These are phyloP conservation scores for Samsoniella hepiali DNA, from an alignment of 2,329 filamentous ascomycete species.

Conservation along the genomic window DNA sequence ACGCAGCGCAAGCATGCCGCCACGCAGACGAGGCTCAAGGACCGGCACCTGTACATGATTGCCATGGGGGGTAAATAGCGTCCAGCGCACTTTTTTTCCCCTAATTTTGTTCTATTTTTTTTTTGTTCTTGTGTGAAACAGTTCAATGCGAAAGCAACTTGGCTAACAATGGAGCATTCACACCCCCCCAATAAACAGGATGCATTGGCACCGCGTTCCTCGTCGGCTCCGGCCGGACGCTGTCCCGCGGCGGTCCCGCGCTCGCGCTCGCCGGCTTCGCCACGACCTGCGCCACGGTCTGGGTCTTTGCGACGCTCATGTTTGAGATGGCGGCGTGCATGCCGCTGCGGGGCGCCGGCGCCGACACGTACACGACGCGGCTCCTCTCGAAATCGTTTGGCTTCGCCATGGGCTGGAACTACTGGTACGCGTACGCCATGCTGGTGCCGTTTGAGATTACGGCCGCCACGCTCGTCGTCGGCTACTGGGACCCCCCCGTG, in stretches of 20 bases:
- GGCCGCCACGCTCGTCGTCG: not conserved
- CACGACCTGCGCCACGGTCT: not conserved
- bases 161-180: not conserved
- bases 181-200: not conserved
- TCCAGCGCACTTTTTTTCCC: no score
- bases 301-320: conserved; percentile 1
- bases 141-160: not conserved
- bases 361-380: not conserved
- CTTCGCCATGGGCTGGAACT: conserved; percentile 12
- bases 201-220: conserved; percentile 11
- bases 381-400: not conserved
- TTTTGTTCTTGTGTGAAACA: no score
- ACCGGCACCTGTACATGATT: conserved; percentile 16
- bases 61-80: conserved; percentile 14
- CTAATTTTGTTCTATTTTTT: no score
- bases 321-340: conserved; percentile 3
- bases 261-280: conserved; percentile 7
- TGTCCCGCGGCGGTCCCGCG: conserved; percentile 10
- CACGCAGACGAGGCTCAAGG: not conserved
- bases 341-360: not conserved
- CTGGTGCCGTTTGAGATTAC: conserved; percentile 3
- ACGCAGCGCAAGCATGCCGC: not conserved
- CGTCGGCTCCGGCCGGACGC: conserved; percentile 10
- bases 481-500: not conserved
- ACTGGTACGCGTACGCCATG: conserved; percentile 13